Conservation (phyloP, 768 basidiomycete genomes). For the Lentinula lateritia region DNA sequence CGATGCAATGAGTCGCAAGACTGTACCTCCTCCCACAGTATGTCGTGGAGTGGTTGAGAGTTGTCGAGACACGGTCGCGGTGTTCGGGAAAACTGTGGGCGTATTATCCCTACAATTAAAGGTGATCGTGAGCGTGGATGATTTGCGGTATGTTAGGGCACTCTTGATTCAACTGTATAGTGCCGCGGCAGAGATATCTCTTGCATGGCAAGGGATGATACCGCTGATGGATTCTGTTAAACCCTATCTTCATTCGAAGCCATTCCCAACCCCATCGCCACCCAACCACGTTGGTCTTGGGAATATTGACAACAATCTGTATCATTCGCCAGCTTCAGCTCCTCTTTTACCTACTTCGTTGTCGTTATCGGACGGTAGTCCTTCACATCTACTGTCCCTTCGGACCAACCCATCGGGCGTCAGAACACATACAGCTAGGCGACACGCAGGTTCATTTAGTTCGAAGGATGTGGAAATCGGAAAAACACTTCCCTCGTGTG, state of each 20-base stretch:
- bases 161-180: constrained; percentile 86
- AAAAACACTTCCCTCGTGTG: constrained; percentile 67
- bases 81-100: constrained; percentile 84
- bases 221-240: constrained; percentile 68
- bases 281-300: constrained; percentile 9
- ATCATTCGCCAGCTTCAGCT: constrained; percentile 16
- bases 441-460: constrained; percentile 95
- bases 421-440: constrained; percentile 54
- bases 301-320: constrained; percentile 16
- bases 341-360: constrained; percentile 19
- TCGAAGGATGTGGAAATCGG: constrained; percentile 88
- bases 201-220: constrained; percentile 76
- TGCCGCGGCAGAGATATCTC: constrained; percentile 80
- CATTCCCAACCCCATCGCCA: constrained; percentile 19
- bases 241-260: constrained; percentile 44
- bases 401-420: constrained; percentile 25
- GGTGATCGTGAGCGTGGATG: constrained; percentile 66
- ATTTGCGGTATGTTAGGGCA: constrained; percentile 83
- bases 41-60: constrained; percentile 78
- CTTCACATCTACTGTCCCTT: constrained; percentile 14
- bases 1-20: constrained; percentile 70
- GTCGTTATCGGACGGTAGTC: constrained; percentile 11
- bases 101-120: constrained; percentile 79
- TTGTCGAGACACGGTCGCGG: constrained; percentile 77
- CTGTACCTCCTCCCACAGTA: constrained; percentile 60